phyloP scores from a whole-genome alignment of 2,329 filamentous ascomycete species.

The Colletotrichum musae region DNA sequence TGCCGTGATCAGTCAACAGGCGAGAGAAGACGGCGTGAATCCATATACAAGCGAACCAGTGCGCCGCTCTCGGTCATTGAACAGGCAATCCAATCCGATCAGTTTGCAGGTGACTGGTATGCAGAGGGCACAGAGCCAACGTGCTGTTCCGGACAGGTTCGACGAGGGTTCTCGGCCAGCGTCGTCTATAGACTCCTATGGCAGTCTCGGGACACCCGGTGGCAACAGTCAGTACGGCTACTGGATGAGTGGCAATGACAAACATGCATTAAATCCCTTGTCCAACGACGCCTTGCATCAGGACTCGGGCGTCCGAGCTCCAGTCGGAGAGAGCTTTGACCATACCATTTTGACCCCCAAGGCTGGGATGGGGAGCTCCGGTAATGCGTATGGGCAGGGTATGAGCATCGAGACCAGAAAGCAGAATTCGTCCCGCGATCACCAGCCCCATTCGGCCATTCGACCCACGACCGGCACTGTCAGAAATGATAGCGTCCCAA shows the following conservation, averaged over 20 bases:
- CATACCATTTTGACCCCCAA: background rate
- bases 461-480: constrained; percentile 47
- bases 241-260: constrained; percentile 34
- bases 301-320: background rate
- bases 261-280: background rate
- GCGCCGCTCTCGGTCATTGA: constrained; percentile 33
- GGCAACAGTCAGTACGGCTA: constrained; percentile 38
- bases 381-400: background rate
- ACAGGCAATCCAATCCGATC: constrained; percentile 9
- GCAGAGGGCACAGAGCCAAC: constrained; percentile 29
- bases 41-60: constrained; percentile 67
- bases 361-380: background rate
- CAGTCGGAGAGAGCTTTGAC: background rate
- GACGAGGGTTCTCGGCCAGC: constrained; percentile 1
- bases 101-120: constrained; percentile 13
- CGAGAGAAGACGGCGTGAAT: constrained; percentile 69
- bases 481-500: constrained; percentile 63
- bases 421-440: constrained; percentile 6
- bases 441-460: constrained; percentile 25
- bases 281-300: background rate
- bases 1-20: constrained; percentile 64
- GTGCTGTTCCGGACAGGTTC: background rate
- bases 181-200: background rate
- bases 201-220: constrained; percentile 33
- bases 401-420: background rate